Evolutionary conservation across 306 rosid species (phyloP).

Genomic region (Pyrus communis): DNA sequence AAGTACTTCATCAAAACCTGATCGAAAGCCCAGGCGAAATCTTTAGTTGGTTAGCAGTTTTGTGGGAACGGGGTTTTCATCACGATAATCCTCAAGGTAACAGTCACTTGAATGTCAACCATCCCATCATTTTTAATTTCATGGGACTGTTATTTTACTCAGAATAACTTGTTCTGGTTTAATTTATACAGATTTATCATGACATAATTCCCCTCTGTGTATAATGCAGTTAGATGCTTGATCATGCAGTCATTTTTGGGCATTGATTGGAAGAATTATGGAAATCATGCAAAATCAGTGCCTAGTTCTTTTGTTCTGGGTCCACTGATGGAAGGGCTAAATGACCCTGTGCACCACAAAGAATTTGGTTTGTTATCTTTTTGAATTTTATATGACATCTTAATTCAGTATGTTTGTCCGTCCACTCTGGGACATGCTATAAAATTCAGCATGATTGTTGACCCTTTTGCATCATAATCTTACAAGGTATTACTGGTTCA

Average conservation of each 20-base stretch:
- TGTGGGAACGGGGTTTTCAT: constrained; percentile 88
- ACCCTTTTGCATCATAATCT: constrained; percentile 1
- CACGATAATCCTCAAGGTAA: constrained; percentile 92
- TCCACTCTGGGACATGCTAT: no score
- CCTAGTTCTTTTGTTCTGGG: constrained; percentile 77
- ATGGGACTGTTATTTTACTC: constrained; percentile 1
- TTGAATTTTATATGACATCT: constrained; percentile 4
- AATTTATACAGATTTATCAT: not conserved
- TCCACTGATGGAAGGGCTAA: constrained; percentile 71
- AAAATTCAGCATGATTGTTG: no score
- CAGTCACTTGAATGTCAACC: constrained; percentile 18
- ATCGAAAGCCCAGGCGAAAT: constrained; percentile 38
- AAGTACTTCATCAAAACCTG: constrained; percentile 29
- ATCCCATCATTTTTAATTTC: constrained; percentile 7
- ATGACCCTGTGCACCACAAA: constrained; percentile 89
- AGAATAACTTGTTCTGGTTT: constrained; percentile 1
- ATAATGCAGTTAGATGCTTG: constrained; percentile 85
- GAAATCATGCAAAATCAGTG: constrained; percentile 47
- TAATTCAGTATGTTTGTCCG: constrained; percentile 10
- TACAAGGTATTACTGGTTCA: not conserved
- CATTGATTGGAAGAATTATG: constrained; percentile 56
- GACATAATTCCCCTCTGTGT: constrained; percentile 15
- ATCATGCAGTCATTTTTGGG: constrained; percentile 83
- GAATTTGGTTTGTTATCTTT: constrained; percentile 61
- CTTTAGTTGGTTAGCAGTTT: constrained; percentile 71